Evolutionary conservation across 306 rosid genomes (phyloP), one percentile per base, ranked within the genome.

Genomic region (Abrus pulchellus): DNA sequence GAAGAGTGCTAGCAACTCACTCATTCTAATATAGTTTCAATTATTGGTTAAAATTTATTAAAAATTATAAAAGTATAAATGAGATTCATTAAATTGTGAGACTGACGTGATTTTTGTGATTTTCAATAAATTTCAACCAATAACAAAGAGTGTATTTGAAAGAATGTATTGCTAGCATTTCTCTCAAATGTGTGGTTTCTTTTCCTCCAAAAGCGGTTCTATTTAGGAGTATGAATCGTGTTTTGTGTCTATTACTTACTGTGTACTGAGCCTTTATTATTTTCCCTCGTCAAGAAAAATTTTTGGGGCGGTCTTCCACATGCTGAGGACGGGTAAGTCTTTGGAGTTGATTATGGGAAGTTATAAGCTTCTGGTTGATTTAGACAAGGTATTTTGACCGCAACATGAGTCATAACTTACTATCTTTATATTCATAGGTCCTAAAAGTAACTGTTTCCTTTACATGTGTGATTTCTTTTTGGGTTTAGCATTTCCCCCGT

Each of bases 401-500:
- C 28, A 55, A 68, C 6, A 9, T 6, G 57, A 61, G 47, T 68
- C n/a, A 14, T 7, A 48, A 50, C 50, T 50, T 80, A 56, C 28
- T 45, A 20, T 20, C 40, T 12, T 52, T 33, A 45, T 70, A 60
- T 74, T 49, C 56, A 3, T 52, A 28, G 52, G 54, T 68, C 47
- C 12, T 27, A 29, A 49, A 32, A 83, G 82, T 82, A 55, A 86
- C 68, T 67, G 45, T 7, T 56, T 36, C 6, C 9, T 12, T 27
- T 53, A 50, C 44, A 38, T 7, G 3, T 61, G 59, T 67, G 54
- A 43, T 11, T 62, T 62, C 2, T 45, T 28, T 73, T 78, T 49
- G 33, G 68, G 81, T 38, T 56, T 65, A 94, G 97, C 72, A 69
- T 70, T 94, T 90, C 76, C 97, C 97, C 72, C 87, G 90, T 34